A percentile compares a stretch with the other conserved stretches of the same genome.
Conservation (phyloP, 140 eudicot genomes). For the Senecio squalidus region DNA sequence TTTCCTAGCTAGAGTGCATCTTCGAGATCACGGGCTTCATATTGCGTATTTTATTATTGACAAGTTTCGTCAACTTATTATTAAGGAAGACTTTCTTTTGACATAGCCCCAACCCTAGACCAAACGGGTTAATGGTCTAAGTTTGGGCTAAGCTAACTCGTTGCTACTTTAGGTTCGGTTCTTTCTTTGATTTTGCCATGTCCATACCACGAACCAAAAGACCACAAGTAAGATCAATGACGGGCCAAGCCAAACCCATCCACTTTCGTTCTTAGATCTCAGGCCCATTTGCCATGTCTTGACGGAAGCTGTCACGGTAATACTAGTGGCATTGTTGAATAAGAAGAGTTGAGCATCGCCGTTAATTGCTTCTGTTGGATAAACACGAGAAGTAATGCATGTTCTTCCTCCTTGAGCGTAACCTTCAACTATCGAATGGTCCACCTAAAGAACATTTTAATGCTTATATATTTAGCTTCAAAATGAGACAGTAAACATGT, state of each 20-base stretch:
- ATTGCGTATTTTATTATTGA: constrained; percentile 6
- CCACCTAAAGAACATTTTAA: constrained; percentile 36
- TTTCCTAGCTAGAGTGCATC: background rate
- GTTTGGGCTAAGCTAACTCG: background rate
- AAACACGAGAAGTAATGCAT: constrained; percentile 70
- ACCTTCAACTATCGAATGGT: constrained; percentile 89
- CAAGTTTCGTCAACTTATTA: constrained; percentile 20
- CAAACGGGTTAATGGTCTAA: constrained; percentile 4
- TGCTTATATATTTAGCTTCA: background rate
- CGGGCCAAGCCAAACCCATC: constrained; percentile 39
- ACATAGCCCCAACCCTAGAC: constrained; percentile 14
- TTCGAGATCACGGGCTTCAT: constrained; percentile 16
- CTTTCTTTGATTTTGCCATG: constrained; percentile 35
- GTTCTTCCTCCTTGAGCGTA: constrained; percentile 83
- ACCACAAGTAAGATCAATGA: constrained; percentile 26
- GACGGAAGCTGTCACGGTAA: constrained; percentile 47
- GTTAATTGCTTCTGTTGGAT: constrained; percentile 67
- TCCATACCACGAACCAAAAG: constrained; percentile 31
- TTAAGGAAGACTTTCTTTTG: background rate
- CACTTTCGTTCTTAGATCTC: constrained; percentile 9
- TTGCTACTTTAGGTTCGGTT: constrained; percentile 8
- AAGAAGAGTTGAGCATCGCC: constrained; percentile 45
- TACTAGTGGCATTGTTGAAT: constrained; percentile 78
- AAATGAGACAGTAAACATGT: background rate
- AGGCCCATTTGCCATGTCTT: constrained; percentile 70